A percentile compares a stretch with the other conserved stretches of the same genome.
phyloP scores from a whole-genome alignment of 345 rosid species.

The Populus tremula region DNA sequence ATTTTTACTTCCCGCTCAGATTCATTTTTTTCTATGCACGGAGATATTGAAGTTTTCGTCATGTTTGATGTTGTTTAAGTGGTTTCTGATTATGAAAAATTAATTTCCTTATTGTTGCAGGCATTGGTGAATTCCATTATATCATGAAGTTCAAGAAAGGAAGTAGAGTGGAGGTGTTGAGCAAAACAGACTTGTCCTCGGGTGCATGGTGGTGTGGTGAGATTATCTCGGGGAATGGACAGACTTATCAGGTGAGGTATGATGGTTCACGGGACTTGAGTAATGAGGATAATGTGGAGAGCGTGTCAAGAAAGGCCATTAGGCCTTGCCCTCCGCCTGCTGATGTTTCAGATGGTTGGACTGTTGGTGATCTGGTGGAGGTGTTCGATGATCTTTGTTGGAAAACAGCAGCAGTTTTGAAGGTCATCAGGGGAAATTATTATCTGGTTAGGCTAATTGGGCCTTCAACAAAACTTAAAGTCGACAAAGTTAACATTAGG shows the following conservation, averaged over 20 bases:
- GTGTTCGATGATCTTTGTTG: constrained; percentile 12
- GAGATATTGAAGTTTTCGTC: background rate
- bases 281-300: constrained; percentile 7
- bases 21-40: background rate
- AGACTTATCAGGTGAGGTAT: constrained; percentile 5
- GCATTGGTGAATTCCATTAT: background rate
- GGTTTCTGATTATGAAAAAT: background rate
- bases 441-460: constrained; percentile 16
- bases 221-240: constrained; percentile 16
- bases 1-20: background rate
- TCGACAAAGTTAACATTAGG: constrained; percentile 4
- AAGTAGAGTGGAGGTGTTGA: constrained; percentile 20
- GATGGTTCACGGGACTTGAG: background rate
- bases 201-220: constrained; percentile 16
- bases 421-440: background rate
- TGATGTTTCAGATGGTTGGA: background rate
- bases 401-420: constrained; percentile 12
- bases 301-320: constrained; percentile 2
- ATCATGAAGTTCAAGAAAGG: constrained; percentile 21
- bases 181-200: background rate
- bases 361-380: constrained; percentile 25
- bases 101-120: constrained; percentile 10
- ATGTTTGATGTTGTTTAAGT: background rate
- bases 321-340: constrained; percentile 16
- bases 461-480: constrained; percentile 4